phyloP scores from a whole-genome alignment of 768 basidiomycete species.

The Dioszegia crocea region DNA sequence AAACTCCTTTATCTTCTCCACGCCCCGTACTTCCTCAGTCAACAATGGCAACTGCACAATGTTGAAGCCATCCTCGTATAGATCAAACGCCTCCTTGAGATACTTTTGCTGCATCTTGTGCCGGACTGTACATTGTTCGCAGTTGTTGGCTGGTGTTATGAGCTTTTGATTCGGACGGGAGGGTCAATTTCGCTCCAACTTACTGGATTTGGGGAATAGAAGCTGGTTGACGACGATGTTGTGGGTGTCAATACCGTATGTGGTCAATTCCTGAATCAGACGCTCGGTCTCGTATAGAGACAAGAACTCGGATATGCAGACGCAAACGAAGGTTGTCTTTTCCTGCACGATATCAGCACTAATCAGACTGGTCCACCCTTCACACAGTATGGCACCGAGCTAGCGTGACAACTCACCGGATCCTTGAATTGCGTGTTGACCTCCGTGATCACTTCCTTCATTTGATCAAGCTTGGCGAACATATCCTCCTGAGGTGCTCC shows the following conservation, averaged over 20 bases:
- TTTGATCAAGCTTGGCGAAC: conserved; percentile 95
- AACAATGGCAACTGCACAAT: conserved; percentile 87
- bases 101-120: conserved; percentile 99
- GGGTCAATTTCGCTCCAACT: conserved; percentile 37
- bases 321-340: conserved; percentile 97
- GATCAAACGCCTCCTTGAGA: conserved; percentile 88
- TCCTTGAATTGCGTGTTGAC: conserved; percentile 99
- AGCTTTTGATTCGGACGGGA: background rate
- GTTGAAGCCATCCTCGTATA: conserved; percentile 98
- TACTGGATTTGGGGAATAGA: conserved; percentile 84
- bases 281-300: conserved; percentile 98
- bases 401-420: conserved; percentile 60
- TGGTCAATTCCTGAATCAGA: conserved; percentile 79
- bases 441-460: conserved; percentile 95
- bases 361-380: too few species aligned
- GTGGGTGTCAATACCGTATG: conserved; percentile 86
- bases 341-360: too few species aligned
- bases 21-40: conserved; percentile 94
- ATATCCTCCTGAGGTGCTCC: conserved; percentile 92
- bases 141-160: conserved; percentile 66
- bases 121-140: conserved; percentile 90
- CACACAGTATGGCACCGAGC: too few species aligned
- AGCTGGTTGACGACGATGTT: conserved; percentile 98
- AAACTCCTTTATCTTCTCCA: conserved; percentile 86
- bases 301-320: conserved; percentile 97